Evolutionary conservation across 257 asterid species (phyloP).

Genomic region (Penstemon davidsonii): DNA sequence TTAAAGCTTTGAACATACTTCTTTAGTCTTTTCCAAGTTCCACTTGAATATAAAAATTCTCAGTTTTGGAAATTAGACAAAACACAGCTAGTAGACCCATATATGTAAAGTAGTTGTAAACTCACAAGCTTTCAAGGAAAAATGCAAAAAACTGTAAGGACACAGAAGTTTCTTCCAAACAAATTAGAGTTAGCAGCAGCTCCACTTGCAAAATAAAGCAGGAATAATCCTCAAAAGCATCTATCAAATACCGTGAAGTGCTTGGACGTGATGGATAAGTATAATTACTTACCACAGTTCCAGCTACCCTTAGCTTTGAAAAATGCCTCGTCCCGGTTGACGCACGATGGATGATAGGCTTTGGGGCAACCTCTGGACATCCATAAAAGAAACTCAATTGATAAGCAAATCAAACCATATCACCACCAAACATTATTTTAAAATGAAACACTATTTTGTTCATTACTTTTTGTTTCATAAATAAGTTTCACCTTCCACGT

Average conservation of each 20-base stretch:
- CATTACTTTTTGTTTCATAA: not conserved
- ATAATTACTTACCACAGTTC: conserved; percentile 76
- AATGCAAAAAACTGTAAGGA: too few relatives aligned
- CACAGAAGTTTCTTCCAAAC: too few relatives aligned
- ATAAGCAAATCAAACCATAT: conserved; percentile 11
- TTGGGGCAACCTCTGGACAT: conserved; percentile 88
- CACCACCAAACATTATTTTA: conserved; percentile 2
- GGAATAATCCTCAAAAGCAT: conserved; percentile 11
- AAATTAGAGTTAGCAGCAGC: too few relatives aligned
- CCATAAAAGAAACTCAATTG: conserved; percentile 22
- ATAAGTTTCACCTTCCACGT: not conserved
- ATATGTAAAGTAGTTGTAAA: too few relatives aligned
- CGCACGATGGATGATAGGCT: conserved; percentile 94
- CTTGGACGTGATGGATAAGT: not conserved
- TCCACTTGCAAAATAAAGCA: not conserved
- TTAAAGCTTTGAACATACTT: too few relatives aligned
- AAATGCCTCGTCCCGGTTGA: conserved; percentile 87
- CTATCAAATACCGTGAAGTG: not conserved
- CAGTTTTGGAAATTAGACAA: too few relatives aligned
- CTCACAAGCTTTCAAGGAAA: too few relatives aligned
- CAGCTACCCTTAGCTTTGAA: conserved; percentile 89
- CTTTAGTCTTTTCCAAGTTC: too few relatives aligned
- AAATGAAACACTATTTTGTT: not conserved
- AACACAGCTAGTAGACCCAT: too few relatives aligned
- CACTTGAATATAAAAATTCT: too few relatives aligned